Conservation (phyloP, 1,139 yeast genomes). For the Taiozyma sp. region DNA sequence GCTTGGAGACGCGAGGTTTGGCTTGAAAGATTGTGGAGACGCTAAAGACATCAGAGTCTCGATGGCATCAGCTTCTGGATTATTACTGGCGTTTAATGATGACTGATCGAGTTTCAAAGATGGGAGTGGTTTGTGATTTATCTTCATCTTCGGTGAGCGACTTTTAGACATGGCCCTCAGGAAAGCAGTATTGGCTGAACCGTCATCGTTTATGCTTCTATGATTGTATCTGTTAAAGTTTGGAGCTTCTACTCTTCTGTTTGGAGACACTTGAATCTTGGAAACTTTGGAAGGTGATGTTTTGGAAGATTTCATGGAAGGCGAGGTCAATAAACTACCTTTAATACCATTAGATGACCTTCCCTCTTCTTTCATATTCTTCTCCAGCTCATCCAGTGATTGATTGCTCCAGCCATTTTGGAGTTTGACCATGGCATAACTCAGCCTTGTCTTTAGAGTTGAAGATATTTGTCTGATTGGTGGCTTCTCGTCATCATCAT, state of each 20-base stretch:
- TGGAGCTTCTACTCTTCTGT: conserved; percentile 4
- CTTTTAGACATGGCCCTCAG: conserved; percentile 30
- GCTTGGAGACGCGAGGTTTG: conserved; percentile 3
- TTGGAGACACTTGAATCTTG: conserved; percentile 7
- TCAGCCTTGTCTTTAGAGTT: conserved; percentile 38
- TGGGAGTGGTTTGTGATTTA: conserved; percentile 6
- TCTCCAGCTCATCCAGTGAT: conserved; percentile 32
- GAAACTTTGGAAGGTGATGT: conserved; percentile 5
- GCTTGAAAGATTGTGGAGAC: conserved; percentile 31
- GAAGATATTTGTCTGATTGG: conserved; percentile 38
- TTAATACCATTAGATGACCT: conserved; percentile 1
- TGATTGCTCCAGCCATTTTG: conserved; percentile 38
- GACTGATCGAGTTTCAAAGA: conserved; percentile 9
- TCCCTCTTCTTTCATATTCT: conserved; percentile 17
- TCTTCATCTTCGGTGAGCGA: conserved; percentile 25
- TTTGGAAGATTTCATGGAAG: neutral
- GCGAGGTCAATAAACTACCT: conserved; percentile 3
- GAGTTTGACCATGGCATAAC: conserved; percentile 42
- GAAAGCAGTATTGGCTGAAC: conserved; percentile 35
- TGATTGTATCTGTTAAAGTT: conserved; percentile 9
- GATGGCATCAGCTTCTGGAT: conserved; percentile 40
- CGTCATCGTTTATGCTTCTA: conserved; percentile 17
- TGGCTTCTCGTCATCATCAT: conserved; percentile 25
- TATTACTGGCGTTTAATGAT: conserved; percentile 8
- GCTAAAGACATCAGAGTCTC: conserved; percentile 42